phyloP scores from a whole-genome alignment of 1,284 basidiomycete species.

The Puccinia polysora region DNA sequence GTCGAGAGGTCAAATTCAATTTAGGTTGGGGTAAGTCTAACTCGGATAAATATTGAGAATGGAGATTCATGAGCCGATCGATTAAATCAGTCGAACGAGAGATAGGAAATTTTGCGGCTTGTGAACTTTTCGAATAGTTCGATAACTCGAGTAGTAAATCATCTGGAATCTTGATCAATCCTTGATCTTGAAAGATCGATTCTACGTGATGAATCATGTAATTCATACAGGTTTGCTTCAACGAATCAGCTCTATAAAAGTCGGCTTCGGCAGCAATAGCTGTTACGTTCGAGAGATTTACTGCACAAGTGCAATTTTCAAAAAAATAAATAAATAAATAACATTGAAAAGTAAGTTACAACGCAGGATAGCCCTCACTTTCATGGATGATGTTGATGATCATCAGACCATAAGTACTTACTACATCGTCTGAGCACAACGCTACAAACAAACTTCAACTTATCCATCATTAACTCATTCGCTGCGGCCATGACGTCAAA shows the following conservation, averaged over 20 bases:
- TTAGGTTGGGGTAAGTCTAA: slow-evolving; percentile 75
- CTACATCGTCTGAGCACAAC: slow-evolving; percentile 61
- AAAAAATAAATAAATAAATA: too few relatives aligned
- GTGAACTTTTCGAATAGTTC: slow-evolving; percentile 61
- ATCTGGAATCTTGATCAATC: slow-evolving; percentile 68
- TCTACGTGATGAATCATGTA: slow-evolving; percentile 84
- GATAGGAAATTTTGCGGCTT: slow-evolving; percentile 65
- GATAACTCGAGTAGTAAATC: slow-evolving; percentile 68
- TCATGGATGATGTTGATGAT: not conserved
- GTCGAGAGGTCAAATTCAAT: slow-evolving; percentile 52
- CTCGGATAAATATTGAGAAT: slow-evolving; percentile 69
- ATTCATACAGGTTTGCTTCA: slow-evolving; percentile 69
- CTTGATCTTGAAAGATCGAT: slow-evolving; percentile 72
- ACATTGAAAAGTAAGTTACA: not conserved
- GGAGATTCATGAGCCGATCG: slow-evolving; percentile 62
- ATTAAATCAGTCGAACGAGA: slow-evolving; percentile 62
- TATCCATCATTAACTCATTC: slow-evolving; percentile 81
- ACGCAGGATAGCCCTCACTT: not conserved
- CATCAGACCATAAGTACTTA: slow-evolving; percentile 33
- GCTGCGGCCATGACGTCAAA: slow-evolving; percentile 81
- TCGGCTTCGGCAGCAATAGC: slow-evolving; percentile 77
- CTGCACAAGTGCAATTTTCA: slow-evolving; percentile 57
- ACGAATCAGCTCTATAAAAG: slow-evolving; percentile 67
- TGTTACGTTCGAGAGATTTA: slow-evolving; percentile 72
- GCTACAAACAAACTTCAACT: slow-evolving; percentile 77